Evolutionary conservation across 176 grass and related monocot species (phyloP), one percentile per base, ranked within the genome.

Genomic region (Raddia distichophylla): DNA sequence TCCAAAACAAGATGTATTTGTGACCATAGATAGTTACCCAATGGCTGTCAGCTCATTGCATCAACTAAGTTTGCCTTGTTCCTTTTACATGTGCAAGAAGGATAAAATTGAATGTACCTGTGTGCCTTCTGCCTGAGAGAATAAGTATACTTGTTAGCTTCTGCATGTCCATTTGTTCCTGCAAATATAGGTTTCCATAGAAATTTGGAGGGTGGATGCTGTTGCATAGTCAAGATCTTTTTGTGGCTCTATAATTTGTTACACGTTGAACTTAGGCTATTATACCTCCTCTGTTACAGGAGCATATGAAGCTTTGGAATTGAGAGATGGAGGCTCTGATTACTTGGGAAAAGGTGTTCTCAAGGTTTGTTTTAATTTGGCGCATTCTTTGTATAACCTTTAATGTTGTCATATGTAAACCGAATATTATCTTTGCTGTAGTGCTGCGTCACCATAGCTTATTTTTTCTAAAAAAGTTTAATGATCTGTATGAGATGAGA

Each of bases 261-360:
- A 66, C 2, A 74, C 43, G 42, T 12, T 88, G 17, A 62, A 6
- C 11, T n/a, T 7, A 19, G 6, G 9, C 5, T 35, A 18, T 33
- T 82, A 5, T 16, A 42, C 3, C 37, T 40, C 40, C n/a, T 79
- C 1, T 42, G 17, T 3, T 75, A 13, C 48, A 97, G 94, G 94
- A 86, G 84, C 91, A 40, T 97, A 97, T 75, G 94, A 97, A 86
- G 94, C 94, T 78, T 77, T 97, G 70, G 94, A 97, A 53, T 70
- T 97, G 81, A 86, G 94, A 82, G 94, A 97, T 64, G 94, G 94
- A 56, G 94, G 94, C 32, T 91, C 94, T 74, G 94, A 97, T 54
- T 97, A 97, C 76, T 8, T 97, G 88, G 94, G 94, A 33, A 93
- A 97, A 77, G 94, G 94, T 75, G 91, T 97, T 60, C 85, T 85